phyloP scores from a whole-genome alignment of 139 green algal species.

The Trebouxia sp. region DNA sequence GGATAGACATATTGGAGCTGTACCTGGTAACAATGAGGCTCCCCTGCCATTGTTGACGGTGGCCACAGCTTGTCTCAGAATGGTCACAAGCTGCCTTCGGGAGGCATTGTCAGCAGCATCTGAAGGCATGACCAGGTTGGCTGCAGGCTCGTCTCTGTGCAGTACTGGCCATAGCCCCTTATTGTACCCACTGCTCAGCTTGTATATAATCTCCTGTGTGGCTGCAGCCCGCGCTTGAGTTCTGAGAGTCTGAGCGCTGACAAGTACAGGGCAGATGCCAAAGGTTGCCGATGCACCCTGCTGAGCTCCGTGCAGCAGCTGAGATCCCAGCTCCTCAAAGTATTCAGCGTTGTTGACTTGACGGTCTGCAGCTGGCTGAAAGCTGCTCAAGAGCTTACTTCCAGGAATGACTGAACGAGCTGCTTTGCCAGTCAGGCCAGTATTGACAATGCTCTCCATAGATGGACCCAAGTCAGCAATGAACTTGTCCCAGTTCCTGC shows the following conservation, averaged over 20 bases:
- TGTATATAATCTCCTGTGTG: constrained; percentile 4
- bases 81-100: background rate
- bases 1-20: background rate
- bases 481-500: background rate
- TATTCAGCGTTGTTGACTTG: background rate
- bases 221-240: background rate
- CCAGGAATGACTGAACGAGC: background rate
- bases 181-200: background rate
- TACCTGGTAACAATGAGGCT: background rate
- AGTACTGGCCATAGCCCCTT: constrained; percentile 1
- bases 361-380: background rate
- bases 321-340: background rate
- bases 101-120: background rate
- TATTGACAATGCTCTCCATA: background rate
- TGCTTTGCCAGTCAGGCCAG: background rate
- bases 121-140: constrained; percentile 3
- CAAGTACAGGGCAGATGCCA: background rate
- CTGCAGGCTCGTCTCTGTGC: background rate
- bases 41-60: background rate
- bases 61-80: background rate
- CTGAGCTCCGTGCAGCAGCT: constrained; percentile 9
- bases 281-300: background rate
- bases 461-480: background rate
- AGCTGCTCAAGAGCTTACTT: background rate
- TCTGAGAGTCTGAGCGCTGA: background rate